Conservation (phyloP, 139 green algal species). For the Parachlorella kessleri region DNA sequence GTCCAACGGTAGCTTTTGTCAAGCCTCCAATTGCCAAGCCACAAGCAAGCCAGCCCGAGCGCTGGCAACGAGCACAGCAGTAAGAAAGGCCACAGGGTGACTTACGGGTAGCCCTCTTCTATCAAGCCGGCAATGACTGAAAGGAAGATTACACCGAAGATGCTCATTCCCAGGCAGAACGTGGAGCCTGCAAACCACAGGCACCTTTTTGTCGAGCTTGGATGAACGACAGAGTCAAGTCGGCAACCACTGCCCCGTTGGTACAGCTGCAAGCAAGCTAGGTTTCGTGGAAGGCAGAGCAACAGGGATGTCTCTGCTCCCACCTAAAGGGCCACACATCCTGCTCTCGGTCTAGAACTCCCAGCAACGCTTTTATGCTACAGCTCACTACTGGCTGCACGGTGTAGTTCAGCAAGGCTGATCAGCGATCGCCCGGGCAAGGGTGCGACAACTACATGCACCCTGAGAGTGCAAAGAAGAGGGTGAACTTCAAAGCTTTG, state of each 20-base stretch:
- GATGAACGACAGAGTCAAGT: neutral
- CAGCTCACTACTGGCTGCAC: too few relatives aligned
- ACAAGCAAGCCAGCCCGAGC: too few relatives aligned
- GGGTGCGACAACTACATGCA: too few relatives aligned
- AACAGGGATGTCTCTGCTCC: neutral
- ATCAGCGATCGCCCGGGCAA: too few relatives aligned
- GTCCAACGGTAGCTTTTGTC: neutral
- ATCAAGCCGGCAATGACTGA: conserved; percentile 40
- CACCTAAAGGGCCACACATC: too few relatives aligned
- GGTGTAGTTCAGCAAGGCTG: too few relatives aligned
- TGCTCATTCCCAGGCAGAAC: conserved; percentile 36
- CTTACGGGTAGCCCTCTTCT: conserved; percentile 38
- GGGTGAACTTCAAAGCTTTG: too few relatives aligned
- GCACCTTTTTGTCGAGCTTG: neutral
- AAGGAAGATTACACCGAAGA: conserved; percentile 41
- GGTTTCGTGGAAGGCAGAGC: neutral
- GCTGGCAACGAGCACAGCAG: neutral
- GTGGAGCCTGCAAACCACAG: conserved; percentile 21
- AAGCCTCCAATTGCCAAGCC: neutral
- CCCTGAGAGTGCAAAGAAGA: too few relatives aligned
- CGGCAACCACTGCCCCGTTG: neutral
- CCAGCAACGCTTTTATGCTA: too few relatives aligned
- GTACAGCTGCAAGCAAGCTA: neutral
- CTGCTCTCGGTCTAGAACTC: too few relatives aligned
- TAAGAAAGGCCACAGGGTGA: neutral